Base-by-base conservation (phyloP, 495 filamentous ascomycete genomes). In the Aspergillus heteromorphus region DNA sequence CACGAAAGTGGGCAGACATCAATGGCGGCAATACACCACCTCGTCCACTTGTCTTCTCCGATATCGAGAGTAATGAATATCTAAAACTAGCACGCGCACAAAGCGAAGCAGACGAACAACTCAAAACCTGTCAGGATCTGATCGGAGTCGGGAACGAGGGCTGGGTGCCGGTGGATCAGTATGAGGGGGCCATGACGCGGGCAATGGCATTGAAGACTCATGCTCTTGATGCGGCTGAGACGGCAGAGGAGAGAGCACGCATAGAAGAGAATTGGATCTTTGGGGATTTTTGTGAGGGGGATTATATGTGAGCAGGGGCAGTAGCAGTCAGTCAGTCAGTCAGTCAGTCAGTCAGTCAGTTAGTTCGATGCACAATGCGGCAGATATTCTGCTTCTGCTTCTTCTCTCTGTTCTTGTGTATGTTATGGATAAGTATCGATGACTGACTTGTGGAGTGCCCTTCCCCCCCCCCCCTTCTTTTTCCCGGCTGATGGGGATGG, bases 181-280 rank as follows among this genome's bases (percentile, higher is more conserved):
- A 64, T 42, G 52, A 64, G 19, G 49, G 49, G 11, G 56, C 57
- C 5, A 65, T 59, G 29, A 6, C 40, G 34, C 19, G 54, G 8
- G 62, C 58, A 40, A 51, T 23, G 29, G 57, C 58, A 49, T 30
- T 66, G 23, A 67, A 59, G 48, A 49, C 16, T 3, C 54, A 60
- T 40, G 45, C 58, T 10, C 56, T 67, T 14, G 58, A 63, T 30
- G 56, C 54, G 1, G 65, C 65, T 25, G 56, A 66, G 42, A 52
- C 60, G 9, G 53, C 54, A 0, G 60, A 61, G 40, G 54, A 63
- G 45, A 63, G 43, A 38, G 41, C 13, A n/a, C 53, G 23, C 25
- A 41, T 66, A 27, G 14, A 61, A 55, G 64, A 66, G 40, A 51
- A 66, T 49, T 66, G 59, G 64, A 59, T 65, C 48, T 66, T 65